Base-by-base conservation (phyloP, 139 green algal species). In the Chlorella sorokiniana region DNA sequence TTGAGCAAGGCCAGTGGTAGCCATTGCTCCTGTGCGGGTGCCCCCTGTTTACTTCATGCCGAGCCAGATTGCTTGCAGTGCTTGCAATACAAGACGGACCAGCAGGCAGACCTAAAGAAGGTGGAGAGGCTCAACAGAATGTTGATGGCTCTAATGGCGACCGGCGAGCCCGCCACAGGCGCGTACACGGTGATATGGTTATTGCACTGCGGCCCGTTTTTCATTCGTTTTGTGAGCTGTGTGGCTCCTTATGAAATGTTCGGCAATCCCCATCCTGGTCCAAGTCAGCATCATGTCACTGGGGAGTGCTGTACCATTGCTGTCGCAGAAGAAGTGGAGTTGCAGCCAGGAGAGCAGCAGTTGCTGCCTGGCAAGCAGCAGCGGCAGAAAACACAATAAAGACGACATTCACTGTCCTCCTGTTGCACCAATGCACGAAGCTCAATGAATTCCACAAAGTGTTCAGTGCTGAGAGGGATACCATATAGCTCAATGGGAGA, bases 31-130 rank as follows among this genome's bases (percentile, higher is more conserved):
- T 56, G 27, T 33, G 7, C 6, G 40, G 2, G 25, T 62, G 40
- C 67, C 33, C 14, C 65, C 63, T 23, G 38, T 40, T 51, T 18
- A 22, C 18, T 9, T 63, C 25, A 25, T 27, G 10, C 54, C 22
- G 25, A 33, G 54, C 54, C 2, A 23, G 9, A 10, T 25, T 27
- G 23, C 3, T 27, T 61, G 59, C 75, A 81, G 75, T 81, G 75
- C 59, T 59, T 98, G 20, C 92, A 98, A 70, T 98, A 92, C 81
- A 93, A 93, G 69, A 98, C 95, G 35, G 92, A 98, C 59, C 93
- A 98, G 86, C 83, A 91, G 78, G 31, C 91, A 42, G 95, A 98
- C 84, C 69, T 97, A 23, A 95, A 93, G 81, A 94, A 94, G 79
- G 79, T 98, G 45, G 95, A 98, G 76, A 91, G 92, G 78, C 82